Evolutionary conservation across 2,329 filamentous ascomycete genomes (phyloP).

Genomic region (Macroventuria anomochaeta): DNA sequence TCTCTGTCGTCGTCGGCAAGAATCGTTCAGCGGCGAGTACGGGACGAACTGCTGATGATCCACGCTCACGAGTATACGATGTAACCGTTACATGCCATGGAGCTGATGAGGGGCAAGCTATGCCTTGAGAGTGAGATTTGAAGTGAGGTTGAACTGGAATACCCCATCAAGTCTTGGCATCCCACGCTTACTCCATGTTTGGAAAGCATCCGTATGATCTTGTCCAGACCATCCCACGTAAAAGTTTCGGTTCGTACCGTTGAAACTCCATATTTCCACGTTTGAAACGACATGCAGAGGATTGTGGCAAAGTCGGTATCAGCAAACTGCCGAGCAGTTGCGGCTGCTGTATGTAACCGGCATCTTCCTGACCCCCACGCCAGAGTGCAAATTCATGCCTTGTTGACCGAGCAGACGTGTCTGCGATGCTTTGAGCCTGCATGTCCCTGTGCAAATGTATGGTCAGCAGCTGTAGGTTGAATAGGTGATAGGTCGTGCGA

Average conservation of each 20-base stretch:
- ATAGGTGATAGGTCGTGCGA: conserved; percentile 3
- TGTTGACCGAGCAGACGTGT: not conserved
- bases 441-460: not conserved
- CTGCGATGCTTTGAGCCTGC: not conserved
- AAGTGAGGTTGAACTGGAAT: conserved; percentile 1
- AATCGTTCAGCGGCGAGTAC: not conserved
- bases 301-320: conserved; percentile 5
- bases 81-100: not conserved
- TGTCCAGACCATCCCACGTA: conserved; percentile 2
- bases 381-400: not conserved
- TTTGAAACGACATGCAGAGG: not conserved
- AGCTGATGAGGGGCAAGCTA: not conserved
- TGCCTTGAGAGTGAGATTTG: not conserved
- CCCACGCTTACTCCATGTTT: not conserved
- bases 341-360: not conserved
- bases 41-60: not conserved
- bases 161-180: conserved; percentile 1
- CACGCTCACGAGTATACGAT: not conserved
- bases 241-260: conserved; percentile 6
- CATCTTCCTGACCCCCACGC: conserved; percentile 4
- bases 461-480: not conserved
- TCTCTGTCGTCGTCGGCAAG: not conserved
- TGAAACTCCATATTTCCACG: conserved; percentile 5
- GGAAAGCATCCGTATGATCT: conserved; percentile 1
- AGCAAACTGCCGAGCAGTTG: conserved; percentile 1